These are phyloP conservation scores for Incumbomyces delicatus DNA, from an alignment of 2,329 filamentous ascomycete species.

Conservation along the genomic window DNA sequence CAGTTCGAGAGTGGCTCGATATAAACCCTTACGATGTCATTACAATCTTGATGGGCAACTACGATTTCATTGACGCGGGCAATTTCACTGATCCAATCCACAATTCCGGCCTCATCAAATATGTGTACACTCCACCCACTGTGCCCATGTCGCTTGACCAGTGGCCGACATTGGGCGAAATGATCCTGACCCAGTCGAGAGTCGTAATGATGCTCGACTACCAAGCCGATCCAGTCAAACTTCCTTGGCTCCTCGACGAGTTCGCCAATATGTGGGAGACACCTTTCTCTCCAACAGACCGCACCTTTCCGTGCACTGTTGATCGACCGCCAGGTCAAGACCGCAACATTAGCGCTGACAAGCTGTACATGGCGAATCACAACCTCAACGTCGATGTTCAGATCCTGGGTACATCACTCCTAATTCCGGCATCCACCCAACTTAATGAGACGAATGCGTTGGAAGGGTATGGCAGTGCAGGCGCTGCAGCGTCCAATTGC, in stretches of 20 bases:
- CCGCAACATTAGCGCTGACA: constrained; percentile 43
- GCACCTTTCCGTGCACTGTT: constrained; percentile 64
- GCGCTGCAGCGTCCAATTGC: constrained; percentile 55
- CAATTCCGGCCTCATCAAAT: constrained; percentile 59
- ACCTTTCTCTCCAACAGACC: constrained; percentile 63
- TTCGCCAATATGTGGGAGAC: constrained; percentile 89
- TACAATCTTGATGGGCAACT: constrained; percentile 77
- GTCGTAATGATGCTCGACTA: constrained; percentile 80
- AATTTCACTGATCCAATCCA: constrained; percentile 61
- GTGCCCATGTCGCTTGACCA: constrained; percentile 61
- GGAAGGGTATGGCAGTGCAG: constrained; percentile 57
- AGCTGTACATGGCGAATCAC: constrained; percentile 79
- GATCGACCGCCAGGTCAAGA: constrained; percentile 58
- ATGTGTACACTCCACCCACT: constrained; percentile 62
- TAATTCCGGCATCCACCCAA: constrained; percentile 62
- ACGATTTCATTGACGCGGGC: constrained; percentile 57
- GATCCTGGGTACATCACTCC: constrained; percentile 51
- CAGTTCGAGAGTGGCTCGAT: constrained; percentile 63
- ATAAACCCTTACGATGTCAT: constrained; percentile 76
- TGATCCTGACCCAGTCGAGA: constrained; percentile 62
- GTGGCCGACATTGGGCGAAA: constrained; percentile 73
- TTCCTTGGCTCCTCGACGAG: constrained; percentile 79
- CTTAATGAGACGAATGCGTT: constrained; percentile 64
- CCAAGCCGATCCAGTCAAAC: constrained; percentile 63
- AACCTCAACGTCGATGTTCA: constrained; percentile 75